Evolutionary conservation across 2,329 filamentous ascomycete species (phyloP).

Genomic region (Didymosphaeria variabile): DNA sequence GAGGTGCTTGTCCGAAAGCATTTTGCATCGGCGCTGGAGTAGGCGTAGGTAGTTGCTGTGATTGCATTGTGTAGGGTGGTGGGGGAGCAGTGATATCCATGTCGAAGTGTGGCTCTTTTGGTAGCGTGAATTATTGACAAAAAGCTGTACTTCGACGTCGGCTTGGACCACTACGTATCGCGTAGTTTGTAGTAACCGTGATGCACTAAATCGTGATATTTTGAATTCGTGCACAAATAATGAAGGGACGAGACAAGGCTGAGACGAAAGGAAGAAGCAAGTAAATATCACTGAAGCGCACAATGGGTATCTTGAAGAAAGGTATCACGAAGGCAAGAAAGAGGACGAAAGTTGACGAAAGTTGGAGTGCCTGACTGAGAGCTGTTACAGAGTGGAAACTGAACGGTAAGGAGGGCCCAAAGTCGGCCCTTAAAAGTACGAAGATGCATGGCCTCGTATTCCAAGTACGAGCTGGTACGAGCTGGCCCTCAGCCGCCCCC

Average conservation of each 20-base stretch:
- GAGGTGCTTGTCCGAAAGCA: constrained; percentile 21
- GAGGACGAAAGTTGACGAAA: neutral
- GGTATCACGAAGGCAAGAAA: neutral
- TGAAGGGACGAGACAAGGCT: neutral
- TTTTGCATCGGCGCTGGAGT: constrained; percentile 27
- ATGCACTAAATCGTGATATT: neutral
- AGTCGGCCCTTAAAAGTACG: neutral
- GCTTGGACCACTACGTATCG: neutral
- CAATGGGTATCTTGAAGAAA: neutral
- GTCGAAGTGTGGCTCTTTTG: constrained; percentile 18
- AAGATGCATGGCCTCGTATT: constrained; percentile 21
- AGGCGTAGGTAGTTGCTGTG: constrained; percentile 30
- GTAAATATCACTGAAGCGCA: neutral
- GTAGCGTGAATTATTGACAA: neutral
- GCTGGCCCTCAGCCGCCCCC: constrained; percentile 34
- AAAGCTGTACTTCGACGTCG: neutral
- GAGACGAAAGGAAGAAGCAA: constrained; percentile 1
- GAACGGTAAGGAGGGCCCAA: constrained; percentile 1
- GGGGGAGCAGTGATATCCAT: constrained; percentile 23
- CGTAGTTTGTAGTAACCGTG: neutral
- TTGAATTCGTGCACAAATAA: neutral
- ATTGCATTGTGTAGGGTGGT: constrained; percentile 31
- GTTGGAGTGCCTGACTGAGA: neutral
- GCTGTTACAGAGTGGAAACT: neutral
- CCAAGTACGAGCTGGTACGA: constrained; percentile 16